Base-by-base conservation (phyloP, 768 basidiomycete species). In the Russula virescens region DNA sequence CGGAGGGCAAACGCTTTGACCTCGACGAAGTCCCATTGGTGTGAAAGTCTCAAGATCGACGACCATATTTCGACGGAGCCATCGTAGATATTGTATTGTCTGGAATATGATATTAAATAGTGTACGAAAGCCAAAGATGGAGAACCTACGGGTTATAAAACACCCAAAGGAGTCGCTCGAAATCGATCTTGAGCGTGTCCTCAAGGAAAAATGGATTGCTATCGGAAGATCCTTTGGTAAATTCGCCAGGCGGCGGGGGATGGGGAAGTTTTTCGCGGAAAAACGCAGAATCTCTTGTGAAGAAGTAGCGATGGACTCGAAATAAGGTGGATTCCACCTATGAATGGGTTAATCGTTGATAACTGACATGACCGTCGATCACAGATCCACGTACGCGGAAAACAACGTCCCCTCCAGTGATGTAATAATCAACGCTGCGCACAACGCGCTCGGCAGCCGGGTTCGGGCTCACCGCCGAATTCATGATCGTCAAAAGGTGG, bases 81-180 rank as follows among this genome's bases (percentile, higher is more conserved):
- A 9, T 79, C 75, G 54, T 86, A 86, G 1, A 82, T 71, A 0
- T 83, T 81, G 67, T 85, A 86, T 49, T 72, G 75, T 0, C 86
- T 89, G 67, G 53, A 25, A 25, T 31, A 46, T 31, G 18, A 66
- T 28, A 43, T 55, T n/a, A 35, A 31, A 18, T 10, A 13, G 8
- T n/a, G 16, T 8, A 35, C 18, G 13, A 45, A n/a, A 5, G 16
- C 9, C 3, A 46, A 3, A 18, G 19, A 43, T 7, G 5, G 25
- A 25, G 11, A 1, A 70, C 74, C 51, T 50, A 74, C 72, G 71
- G 71, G 60, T 74, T 73, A 57, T 73, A 74, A 58, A 73, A 74
- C 1, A 73, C 63, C 72, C 72, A 74, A 11, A 73, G 66, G 47
- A 74, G 70, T 43, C 68, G 60, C n/a, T 70, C 70, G 25, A 74